phyloP scores from a whole-genome alignment of 495 filamentous ascomycete genomes.

The Neurospora terricola region DNA sequence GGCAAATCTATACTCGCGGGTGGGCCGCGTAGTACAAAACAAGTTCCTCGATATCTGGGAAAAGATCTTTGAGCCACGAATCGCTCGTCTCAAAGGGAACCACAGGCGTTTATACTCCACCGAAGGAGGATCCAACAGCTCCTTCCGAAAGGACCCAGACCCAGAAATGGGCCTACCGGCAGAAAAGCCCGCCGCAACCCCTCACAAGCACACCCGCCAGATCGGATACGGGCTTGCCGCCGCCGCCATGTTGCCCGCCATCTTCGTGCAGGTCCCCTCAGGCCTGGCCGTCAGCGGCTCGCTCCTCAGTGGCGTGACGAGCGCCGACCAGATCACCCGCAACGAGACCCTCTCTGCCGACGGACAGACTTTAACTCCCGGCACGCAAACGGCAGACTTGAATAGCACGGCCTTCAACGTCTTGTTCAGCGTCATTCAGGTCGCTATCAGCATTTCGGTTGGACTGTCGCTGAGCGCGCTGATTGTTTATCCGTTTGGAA shows the following conservation, averaged over 20 bases:
- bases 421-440: constrained; percentile 77
- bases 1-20: constrained; percentile 77
- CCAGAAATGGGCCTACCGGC: constrained; percentile 8
- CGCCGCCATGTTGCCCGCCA: constrained; percentile 80
- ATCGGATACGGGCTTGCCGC: constrained; percentile 71
- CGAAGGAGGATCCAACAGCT: constrained; percentile 5
- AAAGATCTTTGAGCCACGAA: constrained; percentile 12
- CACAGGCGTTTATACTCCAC: not conserved
- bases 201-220: constrained; percentile 8
- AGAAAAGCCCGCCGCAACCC: constrained; percentile 1
- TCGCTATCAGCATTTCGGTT: constrained; percentile 88
- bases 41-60: constrained; percentile 23
- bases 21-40: constrained; percentile 40
- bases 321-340: constrained; percentile 64
- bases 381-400: constrained; percentile 21
- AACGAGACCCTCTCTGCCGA: constrained; percentile 29
- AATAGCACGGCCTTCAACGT: constrained; percentile 74
- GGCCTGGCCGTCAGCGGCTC: constrained; percentile 79
- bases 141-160: constrained; percentile 8
- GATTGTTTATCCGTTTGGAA: constrained; percentile 84
- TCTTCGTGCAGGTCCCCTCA: constrained; percentile 90
- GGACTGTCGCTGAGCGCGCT: constrained; percentile 80
- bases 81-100: constrained; percentile 7
- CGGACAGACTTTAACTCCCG: constrained; percentile 12
- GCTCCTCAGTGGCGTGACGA: constrained; percentile 73